Base-by-base conservation (phyloP, 495 filamentous ascomycete species). In the Neurospora cerealis region DNA sequence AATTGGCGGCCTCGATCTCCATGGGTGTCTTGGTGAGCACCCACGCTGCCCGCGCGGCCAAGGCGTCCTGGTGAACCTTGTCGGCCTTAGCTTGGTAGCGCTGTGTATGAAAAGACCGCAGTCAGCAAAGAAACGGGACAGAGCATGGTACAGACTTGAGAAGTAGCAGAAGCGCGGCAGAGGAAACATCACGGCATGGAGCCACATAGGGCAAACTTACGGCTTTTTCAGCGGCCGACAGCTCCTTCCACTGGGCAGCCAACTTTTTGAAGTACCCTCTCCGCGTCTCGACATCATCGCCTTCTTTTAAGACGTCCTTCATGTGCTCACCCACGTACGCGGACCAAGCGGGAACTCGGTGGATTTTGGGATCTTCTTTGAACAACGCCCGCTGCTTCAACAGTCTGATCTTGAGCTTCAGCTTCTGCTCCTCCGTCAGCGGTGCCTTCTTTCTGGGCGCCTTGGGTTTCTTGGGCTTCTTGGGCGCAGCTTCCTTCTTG, bases 1-100 rank as follows among this genome's bases (percentile, higher is more conserved):
- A 69, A 80, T 93, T 95, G 72, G 93, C 92, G 3, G 82, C 74
- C 46, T 81, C 76, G 71, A 94, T 92, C 74, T 89, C 79, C 5
- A 82, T 74, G 3, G 87, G 86, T 7, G 89, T 86, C 77, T 91
- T 81, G 6, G 80, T 82, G 38, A 87, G 78, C 38, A 95, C 76
- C 91, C 91, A 96, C 37, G 84, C 75, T 39, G 85, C 83, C 75
- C 87, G 86, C 0, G 80, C 78, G 24, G 84, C 83, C 4, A 78
- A 74, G 71, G 87, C 87, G 10, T 78, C 77, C 28, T 83, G 77
- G 42, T 79, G 85, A 76, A 87, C 88, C 72, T 86, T 74, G 37
- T 81, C 81, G 42, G 86, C 88, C 39, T 85, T 77, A 81, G 80
- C 87, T 86, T 72, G 13, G n/a, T 82, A 75, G 66, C 60, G 69